Base-by-base conservation (phyloP, 169 alveolate species). In the Amoebophrya sp. region DNA sequence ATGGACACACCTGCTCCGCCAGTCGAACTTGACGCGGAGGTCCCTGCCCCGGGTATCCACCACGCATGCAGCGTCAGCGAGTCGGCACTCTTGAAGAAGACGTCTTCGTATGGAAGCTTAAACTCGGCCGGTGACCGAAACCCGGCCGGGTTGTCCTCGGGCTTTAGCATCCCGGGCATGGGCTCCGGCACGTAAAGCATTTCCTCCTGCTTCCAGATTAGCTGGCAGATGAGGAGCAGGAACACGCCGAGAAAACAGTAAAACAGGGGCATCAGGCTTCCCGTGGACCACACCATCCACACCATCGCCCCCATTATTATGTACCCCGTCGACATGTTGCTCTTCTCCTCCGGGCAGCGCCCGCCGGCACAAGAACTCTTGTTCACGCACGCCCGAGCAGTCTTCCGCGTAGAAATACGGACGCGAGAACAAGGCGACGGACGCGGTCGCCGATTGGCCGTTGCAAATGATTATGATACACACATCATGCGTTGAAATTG, bases 141-240 rank as follows among this genome's bases (percentile, higher is more conserved):
- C 38, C 83, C 83, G 7, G 1, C 83, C 35, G 83, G 83, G 18
- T 66, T 66, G 83, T 66, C 83, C 83, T 66, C 83, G 39, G 83
- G 83, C 35, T n/a, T 66, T 25, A 66, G 29, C 83, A 66, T 66
- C 10, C 83, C 83, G 7, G 12, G 83, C 83, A 66, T 66, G 35
- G 83, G 83, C 10, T 66, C 83, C 32, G 83, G 83, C 32, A 66
- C 83, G 83, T 66, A 66, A 2, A 66, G 39, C 35, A 66, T 66
- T 25, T 7, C 0, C 32, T 66, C 83, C 35, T 66, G 83, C 7
- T 66, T 66, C 35, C 29, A 25, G 12, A 66, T 66, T 25, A 66
- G 83, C 83, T 66, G 83, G 39, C 83, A 2, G 39, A 66, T 25
- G 39, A 66, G 12, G 35, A 66, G 32, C 83, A 66, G 32, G 35